These are phyloP conservation scores for Aspergillus pseudonomiae DNA, from an alignment of 2,329 filamentous ascomycete genomes.

Conservation along the genomic window DNA sequence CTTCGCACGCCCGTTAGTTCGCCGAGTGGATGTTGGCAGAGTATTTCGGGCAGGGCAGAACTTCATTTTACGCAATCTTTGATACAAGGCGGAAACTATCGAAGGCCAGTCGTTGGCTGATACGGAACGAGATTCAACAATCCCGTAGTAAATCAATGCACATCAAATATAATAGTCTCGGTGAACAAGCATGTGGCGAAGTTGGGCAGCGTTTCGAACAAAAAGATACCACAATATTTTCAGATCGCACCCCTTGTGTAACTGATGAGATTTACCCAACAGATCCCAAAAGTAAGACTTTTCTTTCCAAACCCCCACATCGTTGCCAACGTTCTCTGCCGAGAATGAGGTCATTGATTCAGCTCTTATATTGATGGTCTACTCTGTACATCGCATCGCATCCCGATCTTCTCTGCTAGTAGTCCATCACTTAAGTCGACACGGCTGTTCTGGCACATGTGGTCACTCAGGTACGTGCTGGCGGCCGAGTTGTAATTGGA, in stretches of 20 bases:
- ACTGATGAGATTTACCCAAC: background rate
- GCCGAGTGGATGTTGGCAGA: background rate
- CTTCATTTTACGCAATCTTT: constrained; percentile 4
- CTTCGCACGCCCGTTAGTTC: background rate
- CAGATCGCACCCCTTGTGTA: background rate
- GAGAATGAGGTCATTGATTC: background rate
- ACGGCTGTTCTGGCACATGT: background rate
- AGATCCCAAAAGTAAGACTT: background rate
- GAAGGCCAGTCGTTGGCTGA: background rate
- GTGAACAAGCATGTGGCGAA: background rate
- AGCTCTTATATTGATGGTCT: background rate
- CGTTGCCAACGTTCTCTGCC: background rate
- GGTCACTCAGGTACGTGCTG: background rate
- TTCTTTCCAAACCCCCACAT: background rate
- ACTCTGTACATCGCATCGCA: background rate
- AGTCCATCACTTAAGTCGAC: background rate
- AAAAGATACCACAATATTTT: background rate
- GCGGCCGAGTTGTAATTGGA: background rate
- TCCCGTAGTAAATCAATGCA: background rate
- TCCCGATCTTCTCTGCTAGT: background rate
- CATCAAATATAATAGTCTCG: background rate
- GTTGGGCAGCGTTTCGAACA: background rate
- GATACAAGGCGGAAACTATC: background rate
- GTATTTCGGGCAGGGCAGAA: background rate
- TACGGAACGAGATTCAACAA: background rate